These are phyloP conservation scores for Acarospora socialis DNA, from an alignment of 2,329 filamentous ascomycete species.

Conservation along the genomic window DNA sequence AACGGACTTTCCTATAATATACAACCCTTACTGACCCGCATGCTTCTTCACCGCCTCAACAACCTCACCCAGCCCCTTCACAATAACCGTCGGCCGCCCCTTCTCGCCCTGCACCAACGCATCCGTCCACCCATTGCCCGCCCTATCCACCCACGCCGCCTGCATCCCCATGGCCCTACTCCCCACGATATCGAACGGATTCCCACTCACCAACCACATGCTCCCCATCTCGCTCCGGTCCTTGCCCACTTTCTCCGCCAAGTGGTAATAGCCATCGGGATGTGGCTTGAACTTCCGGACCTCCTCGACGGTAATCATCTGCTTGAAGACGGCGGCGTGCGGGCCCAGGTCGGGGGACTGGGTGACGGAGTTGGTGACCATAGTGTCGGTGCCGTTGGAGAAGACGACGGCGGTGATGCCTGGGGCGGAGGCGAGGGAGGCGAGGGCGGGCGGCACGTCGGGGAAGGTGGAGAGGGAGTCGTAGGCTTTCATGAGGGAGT, in stretches of 20 bases:
- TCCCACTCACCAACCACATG: slow-evolving; percentile 57
- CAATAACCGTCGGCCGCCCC: slow-evolving; percentile 39
- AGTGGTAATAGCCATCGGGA: slow-evolving; percentile 44
- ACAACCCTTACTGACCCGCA: slow-evolving; percentile 5
- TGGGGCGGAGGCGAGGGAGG: slow-evolving; percentile 28
- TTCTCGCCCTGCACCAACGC: slow-evolving; percentile 31
- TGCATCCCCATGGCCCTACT: slow-evolving; percentile 47
- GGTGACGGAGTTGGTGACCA: slow-evolving; percentile 47
- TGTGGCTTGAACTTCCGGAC: slow-evolving; percentile 51
- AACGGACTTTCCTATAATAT: neutral
- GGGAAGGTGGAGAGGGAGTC: slow-evolving; percentile 49
- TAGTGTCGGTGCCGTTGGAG: slow-evolving; percentile 52
- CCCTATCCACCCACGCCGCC: slow-evolving; percentile 53
- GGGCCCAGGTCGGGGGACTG: slow-evolving; percentile 42
- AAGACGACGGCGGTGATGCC: slow-evolving; percentile 47
- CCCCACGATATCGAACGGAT: slow-evolving; percentile 60
- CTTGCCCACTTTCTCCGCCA: slow-evolving; percentile 38
- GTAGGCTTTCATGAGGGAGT: slow-evolving; percentile 48
- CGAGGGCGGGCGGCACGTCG: slow-evolving; percentile 43
- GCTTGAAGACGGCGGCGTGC: slow-evolving; percentile 35
- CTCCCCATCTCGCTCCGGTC: slow-evolving; percentile 28
- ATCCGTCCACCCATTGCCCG: slow-evolving; percentile 51
- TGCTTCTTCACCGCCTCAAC: slow-evolving; percentile 25
- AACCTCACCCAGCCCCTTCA: slow-evolving; percentile 43
- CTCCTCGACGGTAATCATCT: slow-evolving; percentile 48